Base-by-base conservation (phyloP, 202 grass and related monocot genomes). In the Setaria viridis region DNA sequence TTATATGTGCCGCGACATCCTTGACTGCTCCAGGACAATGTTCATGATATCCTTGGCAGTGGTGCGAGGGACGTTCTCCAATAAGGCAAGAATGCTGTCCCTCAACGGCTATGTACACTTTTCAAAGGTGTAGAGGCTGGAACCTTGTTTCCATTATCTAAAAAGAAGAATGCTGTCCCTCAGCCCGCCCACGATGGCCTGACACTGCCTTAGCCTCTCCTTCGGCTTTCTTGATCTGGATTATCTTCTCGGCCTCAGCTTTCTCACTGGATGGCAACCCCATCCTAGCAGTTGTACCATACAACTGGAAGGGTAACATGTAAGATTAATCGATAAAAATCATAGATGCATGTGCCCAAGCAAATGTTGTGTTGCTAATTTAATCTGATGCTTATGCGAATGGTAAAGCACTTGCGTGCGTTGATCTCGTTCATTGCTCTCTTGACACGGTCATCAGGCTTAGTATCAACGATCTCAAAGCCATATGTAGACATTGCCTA, bases 371-470 rank as follows among this genome's bases (percentile, higher is more conserved):
- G 16, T 45, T 70, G 56, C 2, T 15, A 78, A 41, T 58, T 67
- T 45, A 79, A 89, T 62, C 62, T 68, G 33, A 86, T 47, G 5
- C 43, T 33, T 4, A 30, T 39, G 41, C 35, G 37, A 74, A 70
- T 53, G 49, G 19, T 41, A 67, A 9, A 47, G 55, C 14, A 25
- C 72, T 51, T 86, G 73, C 91, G 89, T 86, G 94, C 92, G 62
- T 97, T 97, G 73, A 94, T 94, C 50, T 94, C 92, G 58, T 97
- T 94, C 94, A 92, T 92, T 33, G 94, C 92, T 42, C 78, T 84
- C 86, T 92, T 97, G 55, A 97, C 94, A 80, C 74, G 88, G 1
- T 84, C 88, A 67, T 97, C 94, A 68, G 92, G 94, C 74, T 94
- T 92, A 77, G 94, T 91, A 45, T 97, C 94, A 21, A 94, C 92